Conservation (phyloP, 2,329 filamentous ascomycete species). For the Colletotrichum liaoningense region DNA sequence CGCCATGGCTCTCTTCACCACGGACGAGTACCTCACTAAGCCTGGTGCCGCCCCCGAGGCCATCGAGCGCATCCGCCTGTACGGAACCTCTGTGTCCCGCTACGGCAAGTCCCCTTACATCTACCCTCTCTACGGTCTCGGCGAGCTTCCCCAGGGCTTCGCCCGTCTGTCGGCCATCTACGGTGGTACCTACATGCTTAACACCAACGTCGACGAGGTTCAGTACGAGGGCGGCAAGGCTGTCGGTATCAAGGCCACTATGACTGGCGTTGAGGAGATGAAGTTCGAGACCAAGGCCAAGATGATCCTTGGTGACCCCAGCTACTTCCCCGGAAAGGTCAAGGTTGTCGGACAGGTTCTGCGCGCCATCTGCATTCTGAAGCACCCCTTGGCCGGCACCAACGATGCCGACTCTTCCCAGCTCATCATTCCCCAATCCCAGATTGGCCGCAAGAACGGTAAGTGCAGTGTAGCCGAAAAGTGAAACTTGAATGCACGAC, state of each 20-base stretch:
- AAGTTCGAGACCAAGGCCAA: constrained; percentile 96
- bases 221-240: constrained; percentile 87
- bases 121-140: constrained; percentile 97
- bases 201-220: constrained; percentile 92
- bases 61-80: constrained; percentile 92
- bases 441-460: constrained; percentile 97
- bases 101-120: constrained; percentile 99
- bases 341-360: constrained; percentile 90
- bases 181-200: constrained; percentile 99
- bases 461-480: constrained; percentile 43
- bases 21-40: constrained; percentile 83
- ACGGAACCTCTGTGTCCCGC: constrained; percentile 96
- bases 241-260: constrained; percentile 96
- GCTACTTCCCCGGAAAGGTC: constrained; percentile 93
- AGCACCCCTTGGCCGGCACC: constrained; percentile 92
- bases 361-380: constrained; percentile 97
- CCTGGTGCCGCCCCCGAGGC: constrained; percentile 83
- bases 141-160: constrained; percentile 97
- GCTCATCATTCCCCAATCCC: constrained; percentile 97
- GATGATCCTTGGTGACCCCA: constrained; percentile 95
- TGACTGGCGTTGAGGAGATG: constrained; percentile 91
- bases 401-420: constrained; percentile 90
- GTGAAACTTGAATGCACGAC: constrained; percentile 2
- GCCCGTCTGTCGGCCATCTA: constrained; percentile 98
- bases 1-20: constrained; percentile 96